Conservation (phyloP, 768 basidiomycete genomes). For the Hemileccinum impolitum region DNA sequence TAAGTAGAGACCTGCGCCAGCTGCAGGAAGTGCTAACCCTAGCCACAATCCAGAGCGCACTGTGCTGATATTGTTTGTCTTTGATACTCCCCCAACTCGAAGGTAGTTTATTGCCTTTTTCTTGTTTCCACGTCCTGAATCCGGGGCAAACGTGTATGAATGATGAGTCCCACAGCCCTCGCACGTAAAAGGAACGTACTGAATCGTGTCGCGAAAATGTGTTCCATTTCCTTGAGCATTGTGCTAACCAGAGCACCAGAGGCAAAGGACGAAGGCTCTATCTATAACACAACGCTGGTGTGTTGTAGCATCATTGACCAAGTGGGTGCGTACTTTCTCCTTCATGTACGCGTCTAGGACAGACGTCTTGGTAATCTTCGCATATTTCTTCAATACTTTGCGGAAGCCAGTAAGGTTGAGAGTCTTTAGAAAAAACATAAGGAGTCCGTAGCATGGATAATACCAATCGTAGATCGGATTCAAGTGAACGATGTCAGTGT, state of each 20-base stretch:
- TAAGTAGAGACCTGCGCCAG: slow-evolving; percentile 65
- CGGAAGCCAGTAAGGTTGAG: slow-evolving; percentile 89
- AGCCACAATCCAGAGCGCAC: slow-evolving; percentile 73
- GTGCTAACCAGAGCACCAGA: slow-evolving; percentile 55
- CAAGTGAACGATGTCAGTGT: neutral
- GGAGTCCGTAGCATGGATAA: neutral
- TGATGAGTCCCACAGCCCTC: neutral
- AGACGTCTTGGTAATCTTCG: slow-evolving; percentile 70
- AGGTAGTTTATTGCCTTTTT: slow-evolving; percentile 74
- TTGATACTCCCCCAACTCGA: slow-evolving; percentile 47
- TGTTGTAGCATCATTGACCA: neutral
- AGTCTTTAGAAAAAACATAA: slow-evolving; percentile 41
- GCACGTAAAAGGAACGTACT: slow-evolving; percentile 43
- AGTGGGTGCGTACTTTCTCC: slow-evolving; percentile 53
- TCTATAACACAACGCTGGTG: slow-evolving; percentile 34
- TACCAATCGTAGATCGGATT: neutral
- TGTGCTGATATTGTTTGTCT: slow-evolving; percentile 65
- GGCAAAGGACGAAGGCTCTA: slow-evolving; percentile 66
- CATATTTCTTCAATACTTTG: slow-evolving; percentile 84
- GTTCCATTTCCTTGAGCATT: slow-evolving; percentile 77
- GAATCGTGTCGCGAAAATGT: slow-evolving; percentile 72
- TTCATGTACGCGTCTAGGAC: slow-evolving; percentile 76
- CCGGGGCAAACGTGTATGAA: neutral
- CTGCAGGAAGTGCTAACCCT: slow-evolving; percentile 69
- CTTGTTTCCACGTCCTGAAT: slow-evolving; percentile 60